A percentile compares a stretch with the other conserved stretches of the same genome.
Conservation (phyloP, 805 yeast genomes). For the Peterozyma toletana region DNA sequence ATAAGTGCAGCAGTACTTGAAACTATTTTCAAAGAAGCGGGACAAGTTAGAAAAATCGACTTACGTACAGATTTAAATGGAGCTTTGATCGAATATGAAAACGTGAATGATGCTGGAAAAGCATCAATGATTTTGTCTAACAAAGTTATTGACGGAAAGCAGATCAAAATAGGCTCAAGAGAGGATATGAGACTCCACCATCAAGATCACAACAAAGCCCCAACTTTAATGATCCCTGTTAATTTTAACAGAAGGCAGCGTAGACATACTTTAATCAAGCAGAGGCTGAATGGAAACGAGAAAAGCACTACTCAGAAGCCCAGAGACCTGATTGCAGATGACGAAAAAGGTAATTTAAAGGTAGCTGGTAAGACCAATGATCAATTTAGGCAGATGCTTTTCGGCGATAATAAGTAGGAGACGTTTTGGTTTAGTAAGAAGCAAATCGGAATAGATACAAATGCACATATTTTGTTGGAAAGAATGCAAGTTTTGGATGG, state of each 20-base stretch:
- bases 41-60: conserved; percentile 33
- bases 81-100: conserved; percentile 43
- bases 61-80: conserved; percentile 37
- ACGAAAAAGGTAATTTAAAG: too few relatives aligned
- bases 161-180: conserved; percentile 23
- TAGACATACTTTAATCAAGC: not conserved
- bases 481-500: too few relatives aligned
- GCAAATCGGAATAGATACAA: too few relatives aligned
- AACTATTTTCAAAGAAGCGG: conserved; percentile 21
- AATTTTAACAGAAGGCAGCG: conserved; percentile 6
- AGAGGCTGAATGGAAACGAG: not conserved
- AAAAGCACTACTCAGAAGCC: not conserved
- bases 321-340: not conserved
- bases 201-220: conserved; percentile 5
- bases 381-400: conserved; percentile 29
- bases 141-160: conserved; percentile 23
- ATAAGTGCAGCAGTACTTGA: conserved; percentile 16
- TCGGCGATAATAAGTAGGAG: conserved; percentile 7
- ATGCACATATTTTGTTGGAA: too few relatives aligned
- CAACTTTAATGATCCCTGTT: conserved; percentile 6
- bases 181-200: conserved; percentile 15
- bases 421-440: too few relatives aligned
- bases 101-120: conserved; percentile 39
- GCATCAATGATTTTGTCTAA: conserved; percentile 39
- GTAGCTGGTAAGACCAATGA: conserved; percentile 19